Evolutionary conservation across 2,329 filamentous ascomycete species (phyloP).

Genomic region (Sphaerostilbella broomeana): DNA sequence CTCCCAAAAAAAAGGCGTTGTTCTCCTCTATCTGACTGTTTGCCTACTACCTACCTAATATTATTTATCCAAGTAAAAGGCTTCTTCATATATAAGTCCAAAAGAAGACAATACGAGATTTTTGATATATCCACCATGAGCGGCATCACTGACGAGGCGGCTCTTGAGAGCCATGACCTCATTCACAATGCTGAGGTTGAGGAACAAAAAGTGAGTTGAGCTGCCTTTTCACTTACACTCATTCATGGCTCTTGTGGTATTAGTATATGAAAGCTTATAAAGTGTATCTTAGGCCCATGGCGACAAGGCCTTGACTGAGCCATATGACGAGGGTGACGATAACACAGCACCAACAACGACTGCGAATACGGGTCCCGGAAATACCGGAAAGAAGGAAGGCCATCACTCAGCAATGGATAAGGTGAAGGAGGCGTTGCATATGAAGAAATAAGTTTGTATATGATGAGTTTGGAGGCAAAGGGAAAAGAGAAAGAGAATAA

Average conservation of each 20-base stretch:
- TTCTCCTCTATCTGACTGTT: not conserved
- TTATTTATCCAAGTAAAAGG: no score
- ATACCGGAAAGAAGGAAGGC: not conserved
- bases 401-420: constrained; percentile 12
- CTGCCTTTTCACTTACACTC: no score
- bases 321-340: constrained; percentile 8
- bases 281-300: constrained; percentile 12
- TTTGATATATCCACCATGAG: constrained; percentile 4
- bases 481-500: not conserved
- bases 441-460: constrained; percentile 9
- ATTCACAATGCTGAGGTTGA: constrained; percentile 30
- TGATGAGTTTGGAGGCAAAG: not conserved
- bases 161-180: constrained; percentile 27
- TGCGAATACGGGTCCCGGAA: not conserved
- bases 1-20: not conserved
- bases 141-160: constrained; percentile 26
- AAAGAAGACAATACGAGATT: not conserved
- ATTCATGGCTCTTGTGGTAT: no score
- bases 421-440: constrained; percentile 12
- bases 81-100: not conserved
- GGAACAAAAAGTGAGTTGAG: constrained; percentile 20
- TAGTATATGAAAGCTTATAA: no score
- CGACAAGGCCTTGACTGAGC: constrained; percentile 11
- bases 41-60: not conserved
- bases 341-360: not conserved